Conservation (phyloP, 805 yeast genomes). For the Cyberlindnera euphorbiae region DNA sequence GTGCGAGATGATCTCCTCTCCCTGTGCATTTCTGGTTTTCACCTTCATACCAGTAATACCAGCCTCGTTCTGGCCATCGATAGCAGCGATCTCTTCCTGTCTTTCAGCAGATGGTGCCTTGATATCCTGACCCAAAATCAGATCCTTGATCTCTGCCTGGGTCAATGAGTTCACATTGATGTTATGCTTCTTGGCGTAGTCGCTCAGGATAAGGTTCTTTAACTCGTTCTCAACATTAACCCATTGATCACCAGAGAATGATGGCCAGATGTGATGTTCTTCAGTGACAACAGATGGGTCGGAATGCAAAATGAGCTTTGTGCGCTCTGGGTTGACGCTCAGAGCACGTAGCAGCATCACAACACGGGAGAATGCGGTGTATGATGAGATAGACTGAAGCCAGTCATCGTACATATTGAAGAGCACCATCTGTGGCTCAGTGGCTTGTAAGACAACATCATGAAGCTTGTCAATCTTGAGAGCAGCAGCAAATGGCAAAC, state of each 20-base stretch:
- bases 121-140: conserved; percentile 91
- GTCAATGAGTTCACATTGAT: conserved; percentile 85
- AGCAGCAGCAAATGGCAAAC: conserved; percentile 85
- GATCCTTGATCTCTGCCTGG: conserved; percentile 88
- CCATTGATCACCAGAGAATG: conserved; percentile 88
- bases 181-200: conserved; percentile 79
- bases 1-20: conserved; percentile 92
- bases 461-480: conserved; percentile 75
- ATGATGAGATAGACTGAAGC: conserved; percentile 76
- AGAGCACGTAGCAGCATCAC: conserved; percentile 79
- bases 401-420: conserved; percentile 94
- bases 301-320: conserved; percentile 71
- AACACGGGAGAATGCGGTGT: conserved; percentile 90
- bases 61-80: conserved; percentile 48
- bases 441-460: conserved; percentile 77
- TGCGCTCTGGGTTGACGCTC: conserved; percentile 68
- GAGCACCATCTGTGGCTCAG: conserved; percentile 88
- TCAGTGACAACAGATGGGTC: conserved; percentile 65
- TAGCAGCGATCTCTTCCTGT: conserved; percentile 77
- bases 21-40: conserved; percentile 84
- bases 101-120: conserved; percentile 84
- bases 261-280: conserved; percentile 91
- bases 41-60: conserved; percentile 56
- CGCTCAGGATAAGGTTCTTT: conserved; percentile 80
- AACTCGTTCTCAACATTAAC: conserved; percentile 79